Evolutionary conservation across 306 rosid species (phyloP).

Genomic region (Cicer cuneatum): DNA sequence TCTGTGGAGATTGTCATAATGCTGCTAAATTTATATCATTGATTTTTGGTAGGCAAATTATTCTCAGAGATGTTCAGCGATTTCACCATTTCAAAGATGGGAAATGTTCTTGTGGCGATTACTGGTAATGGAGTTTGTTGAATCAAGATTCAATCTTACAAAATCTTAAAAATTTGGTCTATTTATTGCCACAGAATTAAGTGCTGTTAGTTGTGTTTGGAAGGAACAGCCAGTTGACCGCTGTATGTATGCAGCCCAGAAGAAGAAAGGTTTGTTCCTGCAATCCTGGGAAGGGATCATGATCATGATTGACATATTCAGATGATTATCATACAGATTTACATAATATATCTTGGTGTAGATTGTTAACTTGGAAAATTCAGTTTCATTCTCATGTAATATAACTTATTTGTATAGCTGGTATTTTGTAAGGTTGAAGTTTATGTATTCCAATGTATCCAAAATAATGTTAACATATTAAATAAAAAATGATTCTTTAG

Average conservation of each 20-base stretch:
- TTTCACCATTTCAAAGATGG: constrained; percentile 86
- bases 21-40: constrained; percentile 76
- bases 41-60: constrained; percentile 69
- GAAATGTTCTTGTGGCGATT: constrained; percentile 86
- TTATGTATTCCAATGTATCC: not conserved
- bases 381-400: constrained; percentile 37
- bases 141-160: constrained; percentile 19
- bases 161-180: not conserved
- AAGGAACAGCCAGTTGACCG: not conserved
- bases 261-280: constrained; percentile 16
- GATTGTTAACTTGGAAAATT: not conserved
- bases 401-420: not conserved
- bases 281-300: constrained; percentile 24
- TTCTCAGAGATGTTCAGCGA: constrained; percentile 82
- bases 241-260: not conserved
- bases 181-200: constrained; percentile 11
- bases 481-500: too few relatives aligned
- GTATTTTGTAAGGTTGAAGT: not conserved
- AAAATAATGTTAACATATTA: too few relatives aligned
- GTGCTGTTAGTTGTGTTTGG: constrained; percentile 27
- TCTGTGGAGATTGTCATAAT: constrained; percentile 81
- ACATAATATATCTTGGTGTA: constrained; percentile 14
- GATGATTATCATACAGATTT: constrained; percentile 12
- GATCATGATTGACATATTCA: not conserved
- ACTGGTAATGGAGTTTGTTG: constrained; percentile 62